Conservation (phyloP, 2,329 filamentous ascomycete genomes). For the Aspergillus transmontanensis region DNA sequence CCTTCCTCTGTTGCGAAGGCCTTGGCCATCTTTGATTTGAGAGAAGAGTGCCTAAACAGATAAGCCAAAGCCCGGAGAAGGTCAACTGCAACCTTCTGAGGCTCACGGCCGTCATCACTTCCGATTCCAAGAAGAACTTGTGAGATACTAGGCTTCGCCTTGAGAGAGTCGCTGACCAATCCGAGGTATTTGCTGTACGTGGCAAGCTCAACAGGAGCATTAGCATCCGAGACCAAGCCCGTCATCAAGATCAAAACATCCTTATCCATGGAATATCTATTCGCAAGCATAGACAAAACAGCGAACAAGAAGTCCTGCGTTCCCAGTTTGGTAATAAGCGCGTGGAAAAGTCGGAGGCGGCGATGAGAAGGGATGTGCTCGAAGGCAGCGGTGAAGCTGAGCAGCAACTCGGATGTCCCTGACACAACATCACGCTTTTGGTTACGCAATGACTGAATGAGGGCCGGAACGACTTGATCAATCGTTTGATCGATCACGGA, state of each 20-base stretch:
- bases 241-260: conserved; percentile 73
- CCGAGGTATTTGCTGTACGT: conserved; percentile 76
- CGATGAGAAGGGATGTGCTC: conserved; percentile 92
- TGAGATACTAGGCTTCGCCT: conserved; percentile 73
- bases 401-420: conserved; percentile 84
- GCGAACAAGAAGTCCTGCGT: conserved; percentile 85
- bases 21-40: conserved; percentile 42
- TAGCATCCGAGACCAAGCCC: conserved; percentile 72
- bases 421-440: conserved; percentile 75
- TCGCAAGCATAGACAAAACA: conserved; percentile 84
- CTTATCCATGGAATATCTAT: conserved; percentile 79
- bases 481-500: conserved; percentile 95
- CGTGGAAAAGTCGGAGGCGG: conserved; percentile 78
- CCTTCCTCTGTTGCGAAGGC: conserved; percentile 38
- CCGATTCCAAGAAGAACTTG: conserved; percentile 68
- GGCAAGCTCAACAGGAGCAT: conserved; percentile 71
- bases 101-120: conserved; percentile 51
- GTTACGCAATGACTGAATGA: conserved; percentile 81
- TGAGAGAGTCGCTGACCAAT: conserved; percentile 74
- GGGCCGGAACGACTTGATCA: conserved; percentile 86
- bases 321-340: conserved; percentile 82
- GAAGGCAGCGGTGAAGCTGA: conserved; percentile 94
- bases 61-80: conserved; percentile 45
- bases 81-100: conserved; percentile 44
- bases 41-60: conserved; percentile 43